Conservation (phyloP, 1,139 yeast genomes). For the Geotrichum cucujoidarum region DNA sequence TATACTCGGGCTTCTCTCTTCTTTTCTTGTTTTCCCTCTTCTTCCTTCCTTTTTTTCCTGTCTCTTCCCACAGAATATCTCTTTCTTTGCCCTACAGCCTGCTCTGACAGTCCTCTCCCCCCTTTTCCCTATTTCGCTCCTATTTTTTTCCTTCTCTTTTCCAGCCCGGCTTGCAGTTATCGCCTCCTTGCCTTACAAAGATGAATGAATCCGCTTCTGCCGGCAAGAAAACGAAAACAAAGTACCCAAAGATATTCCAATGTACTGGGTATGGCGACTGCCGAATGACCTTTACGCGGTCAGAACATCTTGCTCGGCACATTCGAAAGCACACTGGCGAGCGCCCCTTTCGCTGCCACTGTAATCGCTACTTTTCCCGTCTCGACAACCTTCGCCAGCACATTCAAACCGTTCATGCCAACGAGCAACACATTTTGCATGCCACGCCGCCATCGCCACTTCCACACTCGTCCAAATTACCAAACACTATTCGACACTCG, state of each 20-base stretch:
- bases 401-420: conserved; percentile 86
- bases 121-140: background rate
- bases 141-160: background rate
- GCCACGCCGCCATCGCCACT: conserved; percentile 30
- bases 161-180: too few species aligned
- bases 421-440: conserved; percentile 48
- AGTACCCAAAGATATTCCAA: conserved; percentile 56
- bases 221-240: conserved; percentile 29
- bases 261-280: conserved; percentile 88
- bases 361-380: conserved; percentile 75
- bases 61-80: background rate
- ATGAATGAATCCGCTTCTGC: background rate
- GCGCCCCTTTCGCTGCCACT: conserved; percentile 86
- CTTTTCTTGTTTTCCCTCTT: conserved; percentile 22
- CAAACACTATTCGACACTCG: conserved; percentile 1
- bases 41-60: conserved; percentile 51
- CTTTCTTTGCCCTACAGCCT: background rate
- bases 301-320: conserved; percentile 90
- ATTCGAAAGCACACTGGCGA: conserved; percentile 94
- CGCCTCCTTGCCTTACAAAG: background rate
- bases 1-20: conserved; percentile 1
- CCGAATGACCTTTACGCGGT: conserved; percentile 78
- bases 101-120: background rate
- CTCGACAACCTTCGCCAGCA: conserved; percentile 89
- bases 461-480: conserved; percentile 30